A percentile compares a stretch with the other conserved stretches of the same genome.
Conservation (phyloP, 1,284 basidiomycete genomes). For the Tilletiaria anomala region DNA sequence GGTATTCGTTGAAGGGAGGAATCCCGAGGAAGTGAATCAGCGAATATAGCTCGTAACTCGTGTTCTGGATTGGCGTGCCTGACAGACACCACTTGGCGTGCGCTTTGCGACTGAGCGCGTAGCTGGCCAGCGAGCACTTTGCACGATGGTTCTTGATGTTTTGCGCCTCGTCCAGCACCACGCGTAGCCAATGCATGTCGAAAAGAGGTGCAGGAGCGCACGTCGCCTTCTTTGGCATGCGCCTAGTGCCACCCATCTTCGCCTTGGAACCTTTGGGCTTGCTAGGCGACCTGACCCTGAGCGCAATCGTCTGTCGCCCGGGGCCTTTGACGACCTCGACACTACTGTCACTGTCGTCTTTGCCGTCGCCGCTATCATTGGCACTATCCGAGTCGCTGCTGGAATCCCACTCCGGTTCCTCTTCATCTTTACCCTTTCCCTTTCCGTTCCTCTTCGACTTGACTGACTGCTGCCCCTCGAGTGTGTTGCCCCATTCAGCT, state of each 20-base stretch:
- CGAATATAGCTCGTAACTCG: conserved; percentile 73
- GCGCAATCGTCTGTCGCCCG: no score
- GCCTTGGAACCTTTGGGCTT: neutral
- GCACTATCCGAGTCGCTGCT: neutral
- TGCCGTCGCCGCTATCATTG: conserved; percentile 1
- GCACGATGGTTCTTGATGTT: conserved; percentile 88
- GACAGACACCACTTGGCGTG: conserved; percentile 38
- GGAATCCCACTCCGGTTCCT: conserved; percentile 16
- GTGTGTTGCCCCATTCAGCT: conserved; percentile 16
- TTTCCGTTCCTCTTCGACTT: conserved; percentile 44
- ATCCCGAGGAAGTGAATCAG: conserved; percentile 76
- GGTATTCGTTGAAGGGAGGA: conserved; percentile 65
- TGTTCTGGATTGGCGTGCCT: conserved; percentile 54
- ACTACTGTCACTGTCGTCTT: neutral
- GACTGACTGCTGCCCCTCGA: conserved; percentile 31
- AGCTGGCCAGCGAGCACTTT: conserved; percentile 63
- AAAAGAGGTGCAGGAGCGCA: conserved; percentile 50
- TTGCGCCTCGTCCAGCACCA: conserved; percentile 88
- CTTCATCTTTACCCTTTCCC: no score
- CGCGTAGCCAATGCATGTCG: conserved; percentile 63
- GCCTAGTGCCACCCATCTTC: neutral
- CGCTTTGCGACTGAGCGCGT: conserved; percentile 46
- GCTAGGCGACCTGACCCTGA: no score
- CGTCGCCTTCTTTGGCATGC: neutral
- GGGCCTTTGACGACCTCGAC: neutral